Base-by-base conservation (phyloP, 441 rosid species). In the Erodium texanum region DNA sequence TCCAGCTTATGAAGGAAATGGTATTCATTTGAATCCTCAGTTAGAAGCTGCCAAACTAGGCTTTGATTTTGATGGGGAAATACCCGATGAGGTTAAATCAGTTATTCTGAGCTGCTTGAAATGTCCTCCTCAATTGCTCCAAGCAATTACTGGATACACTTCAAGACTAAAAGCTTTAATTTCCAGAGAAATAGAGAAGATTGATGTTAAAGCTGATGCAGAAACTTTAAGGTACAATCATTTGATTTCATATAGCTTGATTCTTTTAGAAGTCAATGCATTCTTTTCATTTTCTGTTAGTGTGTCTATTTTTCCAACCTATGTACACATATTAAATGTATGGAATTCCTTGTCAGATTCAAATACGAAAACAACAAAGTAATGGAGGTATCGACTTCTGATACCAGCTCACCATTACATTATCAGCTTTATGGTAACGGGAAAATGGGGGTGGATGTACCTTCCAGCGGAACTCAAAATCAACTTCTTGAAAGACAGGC, bases 401-500 rank as follows among this genome's bases (percentile, higher is more conserved):
- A 87, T 78, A 85, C 69, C 66, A 83, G 82, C 79, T 89, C 95
- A 24, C 86, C 98, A 9, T 77, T 88, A 67, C 83, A 83, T 72
- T 82, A 83, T 78, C 93, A 89, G 73, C 86, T 90, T 80, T 83
- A 87, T 79, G 96, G 93, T 65, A 86, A 84, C 76, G 94, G 86
- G 72, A 87, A 76, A 78, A 79, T 86, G 69, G 93, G 89, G 70
- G 68, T 79, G 69, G 93, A 87, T 63, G 66, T 76, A 62, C 78
- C 90, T 73, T 86, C 92, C 58, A 83, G 80, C 77, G 97, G 97
- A 83, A 79, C 89, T 67, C 89, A 90, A 71, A 89, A 90, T 76
- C 97, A 89, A 76, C 97, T 90, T 79, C 96, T 87, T 72, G 93
- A 93, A 81, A 86, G 97, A 86, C 98, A 93, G 87, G 93, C 89